phyloP scores from a whole-genome alignment of 2,329 filamentous ascomycete species.

The Fusarium tanahbumbuense region DNA sequence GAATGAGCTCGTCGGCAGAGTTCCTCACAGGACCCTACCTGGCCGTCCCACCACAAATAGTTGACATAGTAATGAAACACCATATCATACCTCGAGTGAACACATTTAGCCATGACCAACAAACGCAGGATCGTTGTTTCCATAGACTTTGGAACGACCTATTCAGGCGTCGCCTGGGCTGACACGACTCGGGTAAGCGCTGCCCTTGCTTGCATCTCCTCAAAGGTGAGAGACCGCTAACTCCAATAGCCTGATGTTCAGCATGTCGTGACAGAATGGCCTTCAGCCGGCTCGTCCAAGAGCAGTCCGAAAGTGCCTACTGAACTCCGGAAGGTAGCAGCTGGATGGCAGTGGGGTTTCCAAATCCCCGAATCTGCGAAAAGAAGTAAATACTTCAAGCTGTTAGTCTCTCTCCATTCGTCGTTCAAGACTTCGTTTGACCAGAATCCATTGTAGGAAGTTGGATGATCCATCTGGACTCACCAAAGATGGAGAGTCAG shows the following conservation, averaged over 20 bases:
- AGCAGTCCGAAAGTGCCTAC: conserved; percentile 62
- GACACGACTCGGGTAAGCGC: conserved; percentile 54
- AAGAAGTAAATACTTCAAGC: conserved; percentile 60
- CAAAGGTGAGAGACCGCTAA: conserved; percentile 39
- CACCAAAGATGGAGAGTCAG: conserved; percentile 51
- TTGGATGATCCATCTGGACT: conserved; percentile 50
- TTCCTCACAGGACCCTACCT: conserved; percentile 31
- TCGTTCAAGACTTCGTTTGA: conserved; percentile 22
- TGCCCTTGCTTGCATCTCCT: conserved; percentile 3
- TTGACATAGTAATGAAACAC: conserved; percentile 38
- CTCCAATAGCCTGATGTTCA: conserved; percentile 53
- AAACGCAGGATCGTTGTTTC: conserved; percentile 61
- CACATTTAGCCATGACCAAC: conserved; percentile 44
- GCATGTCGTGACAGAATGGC: conserved; percentile 59
- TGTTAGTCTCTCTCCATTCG: conserved; percentile 51
- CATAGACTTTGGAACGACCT: conserved; percentile 69
- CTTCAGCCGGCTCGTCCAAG: conserved; percentile 49
- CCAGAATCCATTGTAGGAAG: conserved; percentile 44
- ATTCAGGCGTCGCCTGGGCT: conserved; percentile 66
- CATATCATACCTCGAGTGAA: conserved; percentile 28
- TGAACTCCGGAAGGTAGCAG: conserved; percentile 56
- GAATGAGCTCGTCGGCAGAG: conserved; percentile 23
- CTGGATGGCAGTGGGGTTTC: conserved; percentile 62
- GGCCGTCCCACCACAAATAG: conserved; percentile 31
- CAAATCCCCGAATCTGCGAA: conserved; percentile 57